phyloP scores from a whole-genome alignment of 2,329 filamentous ascomycete species.

The Diplodia seriata region DNA sequence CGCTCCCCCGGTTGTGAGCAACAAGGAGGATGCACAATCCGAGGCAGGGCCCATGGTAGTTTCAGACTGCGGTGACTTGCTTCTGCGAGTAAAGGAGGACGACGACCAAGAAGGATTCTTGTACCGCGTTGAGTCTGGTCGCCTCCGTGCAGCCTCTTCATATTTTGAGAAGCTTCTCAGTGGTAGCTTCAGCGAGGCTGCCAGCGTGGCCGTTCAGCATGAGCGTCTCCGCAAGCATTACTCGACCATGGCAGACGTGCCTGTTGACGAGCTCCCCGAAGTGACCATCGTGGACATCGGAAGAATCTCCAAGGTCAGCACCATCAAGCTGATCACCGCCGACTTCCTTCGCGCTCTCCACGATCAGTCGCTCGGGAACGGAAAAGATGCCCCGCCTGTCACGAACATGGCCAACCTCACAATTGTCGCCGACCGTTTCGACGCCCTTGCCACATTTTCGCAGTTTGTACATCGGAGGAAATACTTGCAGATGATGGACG shows the following conservation, averaged over 20 bases:
- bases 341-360: slow-evolving; percentile 74
- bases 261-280: slow-evolving; percentile 63
- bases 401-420: slow-evolving; percentile 71
- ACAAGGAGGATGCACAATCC: slow-evolving; percentile 14
- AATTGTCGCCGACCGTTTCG: slow-evolving; percentile 76
- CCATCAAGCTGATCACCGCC: slow-evolving; percentile 67
- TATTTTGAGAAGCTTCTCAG: slow-evolving; percentile 74
- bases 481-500: slow-evolving; percentile 51
- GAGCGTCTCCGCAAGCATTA: slow-evolving; percentile 57
- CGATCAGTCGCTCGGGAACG: slow-evolving; percentile 53
- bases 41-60: slow-evolving; percentile 57
- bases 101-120: slow-evolving; percentile 62
- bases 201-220: slow-evolving; percentile 60
- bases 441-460: slow-evolving; percentile 64
- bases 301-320: slow-evolving; percentile 66
- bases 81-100: slow-evolving; percentile 71
- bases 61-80: slow-evolving; percentile 65
- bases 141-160: slow-evolving; percentile 66
- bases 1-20: slow-evolving; percentile 38
- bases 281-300: slow-evolving; percentile 72
- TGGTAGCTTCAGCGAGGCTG: slow-evolving; percentile 69
- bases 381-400: slow-evolving; percentile 56
- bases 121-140: slow-evolving; percentile 67
- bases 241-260: slow-evolving; percentile 58
- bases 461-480: slow-evolving; percentile 60